Percentiles rank a stretch among this genome's conserved stretches.
Conservation (phyloP, 495 filamentous ascomycete species). For the Antarctomyces pellizariae region DNA sequence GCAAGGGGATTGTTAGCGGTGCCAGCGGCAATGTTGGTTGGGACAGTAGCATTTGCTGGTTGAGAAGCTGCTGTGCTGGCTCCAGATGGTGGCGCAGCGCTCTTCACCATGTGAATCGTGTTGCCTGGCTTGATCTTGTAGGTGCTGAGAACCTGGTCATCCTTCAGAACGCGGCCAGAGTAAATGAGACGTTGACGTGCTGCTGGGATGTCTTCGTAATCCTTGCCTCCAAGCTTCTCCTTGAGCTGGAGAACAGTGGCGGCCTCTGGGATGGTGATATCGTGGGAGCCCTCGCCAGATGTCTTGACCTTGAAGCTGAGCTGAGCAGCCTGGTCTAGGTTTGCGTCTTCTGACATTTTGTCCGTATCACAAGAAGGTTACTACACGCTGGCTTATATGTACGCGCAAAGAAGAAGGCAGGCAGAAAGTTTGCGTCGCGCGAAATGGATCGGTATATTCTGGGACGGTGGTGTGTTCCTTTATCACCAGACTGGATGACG, state of each 20-base stretch:
- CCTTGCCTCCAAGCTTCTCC: conserved; percentile 50
- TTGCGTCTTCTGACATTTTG: conserved; percentile 29
- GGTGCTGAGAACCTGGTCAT: conserved; percentile 55
- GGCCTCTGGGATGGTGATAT: conserved; percentile 52
- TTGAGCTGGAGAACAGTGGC: conserved; percentile 73
- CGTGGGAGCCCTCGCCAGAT: conserved; percentile 63
- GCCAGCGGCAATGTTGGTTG: conserved; percentile 77
- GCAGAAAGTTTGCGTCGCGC: no score
- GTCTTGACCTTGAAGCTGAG: conserved; percentile 92
- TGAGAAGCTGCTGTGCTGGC: conserved; percentile 26
- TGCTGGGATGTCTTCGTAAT: conserved; percentile 63
- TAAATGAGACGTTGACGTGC: conserved; percentile 91
- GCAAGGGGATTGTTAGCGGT: conserved; percentile 81
- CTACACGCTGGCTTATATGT: no score
- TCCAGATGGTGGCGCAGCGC: conserved; percentile 33
- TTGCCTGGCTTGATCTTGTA: conserved; percentile 96
- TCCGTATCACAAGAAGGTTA: no score
- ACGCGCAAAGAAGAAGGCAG: no score
- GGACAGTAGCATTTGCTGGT: conserved; percentile 31
- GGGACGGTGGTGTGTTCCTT: no score
- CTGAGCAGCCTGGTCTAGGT: conserved; percentile 21
- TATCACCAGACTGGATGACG: no score
- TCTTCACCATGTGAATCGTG: conserved; percentile 89
- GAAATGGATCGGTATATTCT: no score
- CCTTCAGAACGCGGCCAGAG: conserved; percentile 88